Percentiles rank a stretch among this genome's conserved stretches.
Evolutionary conservation across 1,284 basidiomycete species (phyloP).

Genomic region (Melampsora americana): DNA sequence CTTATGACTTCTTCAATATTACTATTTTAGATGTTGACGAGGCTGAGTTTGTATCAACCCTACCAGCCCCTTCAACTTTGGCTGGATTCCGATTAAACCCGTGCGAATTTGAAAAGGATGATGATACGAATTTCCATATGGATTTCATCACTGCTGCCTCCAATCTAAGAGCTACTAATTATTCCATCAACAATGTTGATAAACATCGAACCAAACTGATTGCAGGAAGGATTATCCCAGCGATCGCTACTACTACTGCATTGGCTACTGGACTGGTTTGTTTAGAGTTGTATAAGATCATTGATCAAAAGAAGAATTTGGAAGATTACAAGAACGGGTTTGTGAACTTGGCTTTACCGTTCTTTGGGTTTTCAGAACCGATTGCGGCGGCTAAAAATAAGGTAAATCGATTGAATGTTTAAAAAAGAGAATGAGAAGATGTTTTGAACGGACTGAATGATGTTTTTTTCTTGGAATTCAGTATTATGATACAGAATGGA

Average conservation of each 20-base stretch:
- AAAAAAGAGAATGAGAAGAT: background rate
- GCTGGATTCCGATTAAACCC: constrained; percentile 91
- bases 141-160: constrained; percentile 98
- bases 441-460: constrained; percentile 44
- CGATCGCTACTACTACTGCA: constrained; percentile 96
- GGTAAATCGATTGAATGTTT: constrained; percentile 36
- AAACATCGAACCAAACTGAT: constrained; percentile 96
- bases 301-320: constrained; percentile 86
- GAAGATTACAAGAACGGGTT: constrained; percentile 99
- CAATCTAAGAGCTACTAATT: constrained; percentile 94
- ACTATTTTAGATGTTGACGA: constrained; percentile 58
- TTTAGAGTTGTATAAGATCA: constrained; percentile 96
- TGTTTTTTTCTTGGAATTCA: constrained; percentile 51
- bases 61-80: constrained; percentile 83
- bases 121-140: constrained; percentile 96
- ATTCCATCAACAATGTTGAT: constrained; percentile 82
- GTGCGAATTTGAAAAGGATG: constrained; percentile 99
- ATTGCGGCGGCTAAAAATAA: constrained; percentile 86
- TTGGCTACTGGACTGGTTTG: constrained; percentile 93
- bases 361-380: constrained; percentile 99
- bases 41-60: constrained; percentile 62
- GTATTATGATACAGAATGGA: constrained; percentile 87
- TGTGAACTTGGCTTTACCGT: constrained; percentile 93
- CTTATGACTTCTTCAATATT: background rate
- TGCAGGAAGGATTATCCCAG: constrained; percentile 99